Evolutionary conservation across 2,329 filamentous ascomycete genomes (phyloP).

Genomic region (Blastomyces silverae): DNA sequence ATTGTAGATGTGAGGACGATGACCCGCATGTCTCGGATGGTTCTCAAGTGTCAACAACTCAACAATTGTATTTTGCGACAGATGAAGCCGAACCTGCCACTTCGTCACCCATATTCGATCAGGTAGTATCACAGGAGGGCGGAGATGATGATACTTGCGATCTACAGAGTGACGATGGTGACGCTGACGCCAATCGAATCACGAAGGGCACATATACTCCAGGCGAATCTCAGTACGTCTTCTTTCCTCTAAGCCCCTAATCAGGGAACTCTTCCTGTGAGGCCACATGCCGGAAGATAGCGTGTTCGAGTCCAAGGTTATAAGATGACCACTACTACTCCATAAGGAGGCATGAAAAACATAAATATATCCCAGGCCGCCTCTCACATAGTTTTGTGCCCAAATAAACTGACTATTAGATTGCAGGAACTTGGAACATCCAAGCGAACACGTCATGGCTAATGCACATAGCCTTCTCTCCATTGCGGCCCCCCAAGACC

Average conservation of each 20-base stretch:
- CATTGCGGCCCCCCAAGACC: neutral
- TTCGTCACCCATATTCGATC: neutral
- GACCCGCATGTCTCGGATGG: neutral
- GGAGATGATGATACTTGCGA: neutral
- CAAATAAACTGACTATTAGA: neutral
- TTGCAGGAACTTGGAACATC: neutral
- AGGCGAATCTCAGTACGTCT: neutral
- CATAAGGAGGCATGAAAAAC: neutral
- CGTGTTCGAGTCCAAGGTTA: neutral
- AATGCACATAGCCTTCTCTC: neutral
- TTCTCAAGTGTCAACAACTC: neutral
- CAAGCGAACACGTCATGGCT: neutral
- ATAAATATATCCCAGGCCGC: neutral
- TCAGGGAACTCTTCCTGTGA: neutral
- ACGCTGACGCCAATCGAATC: neutral
- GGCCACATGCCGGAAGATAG: neutral
- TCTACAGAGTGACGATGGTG: neutral
- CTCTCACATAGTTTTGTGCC: neutral
- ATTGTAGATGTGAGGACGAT: conserved; percentile 12
- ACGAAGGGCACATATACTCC: no score
- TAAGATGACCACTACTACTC: neutral
- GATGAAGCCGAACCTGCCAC: neutral
- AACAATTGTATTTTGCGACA: neutral
- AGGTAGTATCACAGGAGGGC: neutral
- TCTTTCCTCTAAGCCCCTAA: neutral